These are phyloP conservation scores for Mortierella sp. DNA, from an alignment of 371 early-diverging fungal genomes.

Conservation along the genomic window DNA sequence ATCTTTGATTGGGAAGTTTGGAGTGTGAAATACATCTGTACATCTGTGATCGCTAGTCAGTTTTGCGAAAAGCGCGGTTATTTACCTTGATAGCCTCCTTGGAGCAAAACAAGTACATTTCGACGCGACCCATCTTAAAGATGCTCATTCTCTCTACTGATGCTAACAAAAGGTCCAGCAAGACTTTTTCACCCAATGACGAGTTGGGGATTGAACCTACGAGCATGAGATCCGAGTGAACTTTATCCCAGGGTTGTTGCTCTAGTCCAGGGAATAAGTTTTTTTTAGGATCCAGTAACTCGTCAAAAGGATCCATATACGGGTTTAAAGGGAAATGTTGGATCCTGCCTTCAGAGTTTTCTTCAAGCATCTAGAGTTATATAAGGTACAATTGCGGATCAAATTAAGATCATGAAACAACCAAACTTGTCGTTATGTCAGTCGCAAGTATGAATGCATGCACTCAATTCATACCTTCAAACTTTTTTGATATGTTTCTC, in stretches of 20 bases:
- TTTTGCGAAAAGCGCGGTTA: not conserved
- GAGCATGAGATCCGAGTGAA: constrained; percentile 33
- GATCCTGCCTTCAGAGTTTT: constrained; percentile 31
- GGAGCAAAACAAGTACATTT: constrained; percentile 48
- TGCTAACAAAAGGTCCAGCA: constrained; percentile 31
- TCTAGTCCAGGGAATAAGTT: constrained; percentile 12
- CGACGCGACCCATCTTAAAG: constrained; percentile 39
- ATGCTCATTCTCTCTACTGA: constrained; percentile 41
- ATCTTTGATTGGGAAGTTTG: not conserved
- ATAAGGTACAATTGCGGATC: not conserved
- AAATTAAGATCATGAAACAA: not conserved
- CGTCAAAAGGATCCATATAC: constrained; percentile 26
- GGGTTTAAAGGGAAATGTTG: constrained; percentile 24
- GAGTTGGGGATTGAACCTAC: constrained; percentile 43
- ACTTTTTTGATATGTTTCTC: constrained; percentile 19
- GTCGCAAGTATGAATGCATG: not conserved
- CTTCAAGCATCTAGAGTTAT: constrained; percentile 16
- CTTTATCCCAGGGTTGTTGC: constrained; percentile 36
- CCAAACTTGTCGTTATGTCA: too few species aligned
- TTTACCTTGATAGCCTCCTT: constrained; percentile 50
- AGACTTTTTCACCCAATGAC: constrained; percentile 31
- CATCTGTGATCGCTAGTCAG: too few species aligned
- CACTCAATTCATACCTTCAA: constrained; percentile 16
- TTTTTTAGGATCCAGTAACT: constrained; percentile 12
- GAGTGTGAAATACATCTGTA: not conserved